Percentiles rank a stretch among this genome's conserved stretches.
Evolutionary conservation across 1,139 yeast genomes (phyloP).

Genomic region (Suhomyces wounanorum): DNA sequence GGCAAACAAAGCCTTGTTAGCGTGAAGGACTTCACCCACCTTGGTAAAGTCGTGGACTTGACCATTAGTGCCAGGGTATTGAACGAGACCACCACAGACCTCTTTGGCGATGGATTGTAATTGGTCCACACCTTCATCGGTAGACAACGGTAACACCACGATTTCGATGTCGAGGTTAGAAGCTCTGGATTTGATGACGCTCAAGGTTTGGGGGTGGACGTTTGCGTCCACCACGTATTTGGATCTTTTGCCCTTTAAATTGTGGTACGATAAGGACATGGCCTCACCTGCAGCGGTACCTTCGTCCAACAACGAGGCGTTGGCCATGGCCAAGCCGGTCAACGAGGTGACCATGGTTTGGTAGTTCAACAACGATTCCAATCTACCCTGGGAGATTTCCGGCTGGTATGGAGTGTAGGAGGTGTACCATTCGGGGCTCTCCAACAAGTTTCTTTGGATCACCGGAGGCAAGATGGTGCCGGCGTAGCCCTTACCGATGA

Average conservation of each 20-base stretch:
- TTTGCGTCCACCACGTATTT: constrained; percentile 73
- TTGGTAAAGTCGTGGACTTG: constrained; percentile 55
- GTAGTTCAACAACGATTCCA: constrained; percentile 84
- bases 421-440: constrained; percentile 97
- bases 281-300: constrained; percentile 99
- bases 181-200: constrained; percentile 79
- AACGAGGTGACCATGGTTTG: constrained; percentile 88
- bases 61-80: constrained; percentile 91
- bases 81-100: constrained; percentile 81
- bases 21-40: constrained; percentile 68
- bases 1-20: constrained; percentile 71
- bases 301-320: constrained; percentile 92
- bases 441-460: constrained; percentile 86
- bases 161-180: constrained; percentile 69
- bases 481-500: constrained; percentile 93
- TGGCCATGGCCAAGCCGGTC: constrained; percentile 90
- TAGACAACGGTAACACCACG: constrained; percentile 56
- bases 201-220: constrained; percentile 83
- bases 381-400: constrained; percentile 94
- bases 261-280: constrained; percentile 79
- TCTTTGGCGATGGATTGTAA: constrained; percentile 40
- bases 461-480: constrained; percentile 91
- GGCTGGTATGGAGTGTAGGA: constrained; percentile 98
- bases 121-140: constrained; percentile 44
- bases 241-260: constrained; percentile 64